Conservation (phyloP, 1,284 basidiomycete genomes). For the Mycosarcoma maydis region DNA sequence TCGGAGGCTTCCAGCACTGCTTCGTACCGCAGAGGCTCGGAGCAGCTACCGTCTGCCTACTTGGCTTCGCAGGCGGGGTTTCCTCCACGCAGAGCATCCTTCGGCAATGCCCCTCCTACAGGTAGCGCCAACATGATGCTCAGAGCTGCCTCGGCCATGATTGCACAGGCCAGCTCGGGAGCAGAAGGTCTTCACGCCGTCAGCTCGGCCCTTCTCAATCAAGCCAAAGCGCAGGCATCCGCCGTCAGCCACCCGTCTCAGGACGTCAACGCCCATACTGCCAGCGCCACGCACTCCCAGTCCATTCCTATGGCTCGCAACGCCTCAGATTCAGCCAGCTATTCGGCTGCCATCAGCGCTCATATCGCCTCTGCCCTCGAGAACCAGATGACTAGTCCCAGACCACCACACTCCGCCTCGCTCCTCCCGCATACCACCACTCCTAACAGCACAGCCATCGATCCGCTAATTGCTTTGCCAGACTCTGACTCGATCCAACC, state of each 20-base stretch:
- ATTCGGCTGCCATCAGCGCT: slow-evolving; percentile 54
- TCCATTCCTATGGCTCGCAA: slow-evolving; percentile 36
- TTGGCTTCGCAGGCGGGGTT: not conserved
- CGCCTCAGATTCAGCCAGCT: slow-evolving; percentile 37
- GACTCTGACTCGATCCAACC: slow-evolving; percentile 16
- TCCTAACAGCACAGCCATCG: slow-evolving; percentile 23
- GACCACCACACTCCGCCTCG: slow-evolving; percentile 2
- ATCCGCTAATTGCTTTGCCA: slow-evolving; percentile 6
- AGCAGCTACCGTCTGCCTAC: slow-evolving; percentile 14
- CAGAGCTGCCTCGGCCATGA: slow-evolving; percentile 48
- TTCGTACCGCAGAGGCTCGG: slow-evolving; percentile 32
- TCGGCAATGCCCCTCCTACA: slow-evolving; percentile 7
- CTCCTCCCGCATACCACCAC: not conserved
- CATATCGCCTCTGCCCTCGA: slow-evolving; percentile 42
- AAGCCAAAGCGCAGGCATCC: slow-evolving; percentile 46
- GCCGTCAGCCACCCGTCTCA: slow-evolving; percentile 13
- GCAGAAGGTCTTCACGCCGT: slow-evolving; percentile 51
- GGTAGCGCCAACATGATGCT: slow-evolving; percentile 52
- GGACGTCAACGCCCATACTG: not conserved
- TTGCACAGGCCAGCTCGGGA: slow-evolving; percentile 46
- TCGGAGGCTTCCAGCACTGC: slow-evolving; percentile 5
- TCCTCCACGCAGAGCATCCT: slow-evolving; percentile 25
- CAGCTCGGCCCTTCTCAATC: slow-evolving; percentile 48
- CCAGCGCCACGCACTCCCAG: slow-evolving; percentile 4
- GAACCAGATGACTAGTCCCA: slow-evolving; percentile 17